Evolutionary conservation across 768 basidiomycete species (phyloP).

Genomic region (Leucosporidium scottii): DNA sequence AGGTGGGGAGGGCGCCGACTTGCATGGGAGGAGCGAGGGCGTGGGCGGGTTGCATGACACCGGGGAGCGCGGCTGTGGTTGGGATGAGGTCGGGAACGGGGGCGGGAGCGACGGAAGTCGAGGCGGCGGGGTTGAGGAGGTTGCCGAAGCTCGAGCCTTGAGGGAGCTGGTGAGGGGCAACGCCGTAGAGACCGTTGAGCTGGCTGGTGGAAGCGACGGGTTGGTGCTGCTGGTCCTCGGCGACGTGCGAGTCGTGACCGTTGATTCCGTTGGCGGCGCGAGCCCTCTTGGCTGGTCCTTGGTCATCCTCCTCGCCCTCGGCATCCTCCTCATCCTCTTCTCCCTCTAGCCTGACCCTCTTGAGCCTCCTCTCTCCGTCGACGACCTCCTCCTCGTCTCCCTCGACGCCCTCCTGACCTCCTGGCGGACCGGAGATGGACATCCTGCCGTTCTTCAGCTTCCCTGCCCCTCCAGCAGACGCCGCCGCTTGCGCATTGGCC

Average conservation of each 20-base stretch:
- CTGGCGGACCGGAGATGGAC: too few species aligned
- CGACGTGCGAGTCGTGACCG: background rate
- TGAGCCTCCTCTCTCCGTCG: constrained; percentile 7
- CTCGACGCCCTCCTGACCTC: too few species aligned
- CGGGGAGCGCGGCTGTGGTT: background rate
- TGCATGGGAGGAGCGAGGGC: constrained; percentile 13
- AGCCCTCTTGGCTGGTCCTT: constrained; percentile 15
- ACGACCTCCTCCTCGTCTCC: background rate
- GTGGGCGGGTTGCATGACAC: background rate
- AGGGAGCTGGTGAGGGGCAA: background rate
- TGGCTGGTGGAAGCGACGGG: constrained; percentile 10
- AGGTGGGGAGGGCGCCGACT: constrained; percentile 4
- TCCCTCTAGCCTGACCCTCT: constrained; percentile 20
- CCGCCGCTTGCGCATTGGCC: background rate
- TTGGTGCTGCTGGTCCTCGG: constrained; percentile 6
- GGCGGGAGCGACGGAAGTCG: background rate
- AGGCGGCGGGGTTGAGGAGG: constrained; percentile 19
- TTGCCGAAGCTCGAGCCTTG: constrained; percentile 4
- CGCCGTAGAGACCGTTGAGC: background rate
- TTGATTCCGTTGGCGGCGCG: constrained; percentile 7
- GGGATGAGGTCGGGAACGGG: background rate
- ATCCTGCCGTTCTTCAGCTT: background rate
- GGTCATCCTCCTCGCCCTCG: constrained; percentile 7
- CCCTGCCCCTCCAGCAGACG: background rate
- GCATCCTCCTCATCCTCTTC: constrained; percentile 13